Conservation (phyloP, 805 yeast species). For the Candida methanosorbosa region DNA sequence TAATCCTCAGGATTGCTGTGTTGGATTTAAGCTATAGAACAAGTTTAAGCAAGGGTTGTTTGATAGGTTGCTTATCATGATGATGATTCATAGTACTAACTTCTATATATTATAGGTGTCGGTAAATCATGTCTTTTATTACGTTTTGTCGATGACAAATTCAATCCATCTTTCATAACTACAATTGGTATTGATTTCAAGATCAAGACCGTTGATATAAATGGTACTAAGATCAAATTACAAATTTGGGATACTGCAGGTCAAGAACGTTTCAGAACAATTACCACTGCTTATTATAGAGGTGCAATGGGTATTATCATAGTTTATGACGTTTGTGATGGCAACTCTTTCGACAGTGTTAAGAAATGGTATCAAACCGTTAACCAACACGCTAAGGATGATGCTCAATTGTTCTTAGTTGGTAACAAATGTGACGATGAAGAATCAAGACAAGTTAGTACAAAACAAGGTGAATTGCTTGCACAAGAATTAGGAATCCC, state of each 20-base stretch:
- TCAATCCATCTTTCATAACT: constrained; percentile 93
- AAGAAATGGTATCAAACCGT: constrained; percentile 95
- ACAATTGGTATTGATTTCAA: constrained; percentile 98
- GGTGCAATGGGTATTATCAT: constrained; percentile 85
- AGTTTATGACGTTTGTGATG: constrained; percentile 80
- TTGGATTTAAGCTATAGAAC: background rate
- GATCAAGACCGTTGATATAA: constrained; percentile 89
- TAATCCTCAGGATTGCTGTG: too few relatives aligned
- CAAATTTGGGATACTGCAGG: constrained; percentile 98
- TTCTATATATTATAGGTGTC: constrained; percentile 34
- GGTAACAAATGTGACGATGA: constrained; percentile 95
- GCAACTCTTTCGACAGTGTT: constrained; percentile 85
- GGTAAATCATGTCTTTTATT: constrained; percentile 86
- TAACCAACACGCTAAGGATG: constrained; percentile 93
- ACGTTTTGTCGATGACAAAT: constrained; percentile 92
- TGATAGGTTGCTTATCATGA: background rate
- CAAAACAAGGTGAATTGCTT: constrained; percentile 84
- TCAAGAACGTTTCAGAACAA: constrained; percentile 92
- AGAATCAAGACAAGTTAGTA: constrained; percentile 76
- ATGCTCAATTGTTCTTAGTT: constrained; percentile 87
- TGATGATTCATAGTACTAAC: background rate
- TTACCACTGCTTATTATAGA: constrained; percentile 86
- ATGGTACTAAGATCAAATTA: constrained; percentile 86
- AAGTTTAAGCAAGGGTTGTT: background rate
- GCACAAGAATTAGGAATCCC: constrained; percentile 85